A percentile compares a stretch with the other conserved stretches of the same genome.
These are phyloP conservation scores for Cenchrus americanus DNA, from an alignment of 176 grass and related monocot species.

Conservation along the genomic window DNA sequence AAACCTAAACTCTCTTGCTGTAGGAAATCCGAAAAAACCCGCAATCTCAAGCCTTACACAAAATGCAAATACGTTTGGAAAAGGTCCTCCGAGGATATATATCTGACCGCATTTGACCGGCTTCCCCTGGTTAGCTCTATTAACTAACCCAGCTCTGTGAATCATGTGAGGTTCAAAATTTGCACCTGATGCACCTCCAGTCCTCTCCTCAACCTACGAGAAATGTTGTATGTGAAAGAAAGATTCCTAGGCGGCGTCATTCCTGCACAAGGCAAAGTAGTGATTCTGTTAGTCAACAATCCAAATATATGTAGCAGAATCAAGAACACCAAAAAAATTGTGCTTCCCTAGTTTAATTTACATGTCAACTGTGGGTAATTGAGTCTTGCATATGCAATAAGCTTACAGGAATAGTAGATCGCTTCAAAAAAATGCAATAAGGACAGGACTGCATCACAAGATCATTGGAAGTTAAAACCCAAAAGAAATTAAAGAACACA, in stretches of 20 bases:
- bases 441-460: not conserved
- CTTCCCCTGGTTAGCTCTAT: constrained; percentile 77
- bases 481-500: not conserved
- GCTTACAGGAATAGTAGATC: not conserved
- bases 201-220: constrained; percentile 71
- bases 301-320: constrained; percentile 3
- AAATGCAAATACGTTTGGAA: constrained; percentile 53
- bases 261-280: constrained; percentile 45
- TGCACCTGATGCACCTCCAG: constrained; percentile 58
- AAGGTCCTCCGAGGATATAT: constrained; percentile 57
- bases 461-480: not conserved
- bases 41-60: constrained; percentile 81
- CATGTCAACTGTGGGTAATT: not conserved
- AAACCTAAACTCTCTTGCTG: constrained; percentile 59
- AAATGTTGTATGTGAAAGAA: constrained; percentile 72
- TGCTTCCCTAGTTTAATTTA: constrained; percentile 15
- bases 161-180: constrained; percentile 68
- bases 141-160: constrained; percentile 70
- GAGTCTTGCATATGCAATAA: not conserved
- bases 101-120: constrained; percentile 59
- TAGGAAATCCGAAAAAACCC: constrained; percentile 59
- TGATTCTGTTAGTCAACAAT: constrained; percentile 11
- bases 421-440: not conserved
- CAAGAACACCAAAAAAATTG: constrained; percentile 5
- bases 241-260: constrained; percentile 69